Evolutionary conservation across 768 basidiomycete genomes (phyloP), one percentile per base, ranked within the genome.

Genomic region (Lyophyllum atratum): DNA sequence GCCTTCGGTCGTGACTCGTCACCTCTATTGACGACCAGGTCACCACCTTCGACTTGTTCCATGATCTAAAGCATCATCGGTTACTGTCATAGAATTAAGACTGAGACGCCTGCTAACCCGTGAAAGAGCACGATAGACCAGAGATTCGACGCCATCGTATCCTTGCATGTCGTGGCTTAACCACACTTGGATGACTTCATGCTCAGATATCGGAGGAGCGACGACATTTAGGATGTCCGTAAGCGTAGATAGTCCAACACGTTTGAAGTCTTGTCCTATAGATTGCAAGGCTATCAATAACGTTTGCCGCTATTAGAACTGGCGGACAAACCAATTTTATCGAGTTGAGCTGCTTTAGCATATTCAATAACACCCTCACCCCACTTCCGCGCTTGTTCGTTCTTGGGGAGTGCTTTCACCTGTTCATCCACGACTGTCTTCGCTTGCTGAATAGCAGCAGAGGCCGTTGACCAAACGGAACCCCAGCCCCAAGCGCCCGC

Each of bases 181-280:
- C 90, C 92, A 93, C 8, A 99, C 87, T 69, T 97, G 87, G 61
- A 99, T 95, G 15, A 98, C 93, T 73, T 99, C 97, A 69, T 98
- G 96, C 70, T 96, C 95, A 24, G 95, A 92, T 65, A 98, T 98
- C 12, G 97, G 97, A 40, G 97, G 97, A 0, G 97, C 97, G 58
- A 99, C 96, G 26, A 90, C 96, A 69, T 98, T 96, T 49, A 99
- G 77, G 54, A 99, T 87, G 55, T 96, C 95, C 2, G 85, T 92
- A 25, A 98, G 76, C 2, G 95, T 94, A 10, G 92, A 93, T 34
- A 95, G 74, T 26, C 94, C 93, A 25, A 91, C 90, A 49, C 88
- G 83, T 68, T 87, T 92, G 66, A 98, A 88, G 68, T 97, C 95
- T 68, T 95, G 83, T 65, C 31, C 60, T 51, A 40, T 26, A n/a